Percentiles rank a stretch among this genome's conserved stretches.
These are phyloP conservation scores for Periconia sp. DNA, from an alignment of 2,329 filamentous ascomycete genomes.

Conservation along the genomic window DNA sequence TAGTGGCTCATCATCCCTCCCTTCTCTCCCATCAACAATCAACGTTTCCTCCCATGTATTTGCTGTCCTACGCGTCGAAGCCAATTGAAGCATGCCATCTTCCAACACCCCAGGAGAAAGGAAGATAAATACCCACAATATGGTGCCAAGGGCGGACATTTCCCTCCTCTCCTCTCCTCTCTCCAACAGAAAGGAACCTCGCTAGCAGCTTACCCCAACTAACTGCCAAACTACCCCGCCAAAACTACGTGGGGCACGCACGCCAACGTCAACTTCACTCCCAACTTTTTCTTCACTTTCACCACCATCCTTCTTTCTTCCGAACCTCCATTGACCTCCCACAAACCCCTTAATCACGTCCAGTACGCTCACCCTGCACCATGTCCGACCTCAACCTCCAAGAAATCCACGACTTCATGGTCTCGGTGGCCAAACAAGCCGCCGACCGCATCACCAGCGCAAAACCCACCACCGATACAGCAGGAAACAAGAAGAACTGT, in stretches of 20 bases:
- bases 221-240: neutral
- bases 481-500: slow-evolving; percentile 55
- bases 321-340: neutral
- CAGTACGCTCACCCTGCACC: slow-evolving; percentile 1
- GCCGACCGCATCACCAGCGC: slow-evolving; percentile 51
- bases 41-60: too few species aligned
- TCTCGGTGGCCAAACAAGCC: slow-evolving; percentile 48
- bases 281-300: neutral
- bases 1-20: neutral
- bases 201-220: neutral
- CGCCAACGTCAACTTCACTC: neutral
- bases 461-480: slow-evolving; percentile 43
- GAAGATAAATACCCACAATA: too few species aligned
- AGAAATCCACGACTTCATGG: slow-evolving; percentile 53
- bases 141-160: too few species aligned
- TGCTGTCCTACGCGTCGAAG: too few species aligned
- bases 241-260: neutral
- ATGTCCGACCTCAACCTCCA: slow-evolving; percentile 47
- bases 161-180: neutral
- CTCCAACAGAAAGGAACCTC: neutral
- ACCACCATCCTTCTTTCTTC: neutral
- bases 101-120: too few species aligned
- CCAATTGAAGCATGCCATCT: too few species aligned
- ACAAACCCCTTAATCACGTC: neutral
- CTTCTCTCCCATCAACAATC: neutral